Percentiles rank a stretch among this genome's conserved stretches.
These are phyloP conservation scores for Zoysia japonica DNA, from an alignment of 176 grass and related monocot species.

Conservation along the genomic window DNA sequence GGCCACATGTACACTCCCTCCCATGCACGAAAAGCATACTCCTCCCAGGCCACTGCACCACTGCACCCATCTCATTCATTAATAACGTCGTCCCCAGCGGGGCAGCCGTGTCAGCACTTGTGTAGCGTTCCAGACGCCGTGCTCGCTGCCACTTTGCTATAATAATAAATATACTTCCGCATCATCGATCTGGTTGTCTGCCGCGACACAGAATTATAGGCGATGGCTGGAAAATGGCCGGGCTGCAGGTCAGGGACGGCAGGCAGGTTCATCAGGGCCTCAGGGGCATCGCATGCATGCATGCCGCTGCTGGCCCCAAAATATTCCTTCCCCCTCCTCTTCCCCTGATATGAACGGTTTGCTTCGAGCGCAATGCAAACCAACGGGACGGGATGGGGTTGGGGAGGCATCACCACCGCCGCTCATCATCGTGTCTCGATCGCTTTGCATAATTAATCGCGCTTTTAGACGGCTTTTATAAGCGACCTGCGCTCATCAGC, in stretches of 20 bases:
- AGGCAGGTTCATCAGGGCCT: background rate
- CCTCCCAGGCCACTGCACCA: background rate
- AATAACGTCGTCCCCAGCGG: background rate
- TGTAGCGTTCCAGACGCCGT: too few species aligned
- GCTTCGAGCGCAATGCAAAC: too few species aligned
- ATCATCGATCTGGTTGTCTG: background rate
- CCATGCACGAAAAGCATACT: constrained; percentile 44
- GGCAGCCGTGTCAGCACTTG: constrained; percentile 15
- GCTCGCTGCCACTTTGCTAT: background rate
- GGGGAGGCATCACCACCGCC: too few species aligned
- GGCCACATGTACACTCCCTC: constrained; percentile 35
- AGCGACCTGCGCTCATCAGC: too few species aligned
- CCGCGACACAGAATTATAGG: constrained; percentile 31
- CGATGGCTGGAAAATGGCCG: background rate
- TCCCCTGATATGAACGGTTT: background rate
- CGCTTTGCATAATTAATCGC: too few species aligned
- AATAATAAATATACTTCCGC: constrained; percentile 16
- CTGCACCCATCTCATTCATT: background rate
- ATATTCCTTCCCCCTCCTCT: constrained; percentile 39
- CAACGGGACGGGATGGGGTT: background rate
- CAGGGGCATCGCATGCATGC: constrained; percentile 34
- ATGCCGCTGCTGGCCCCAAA: constrained; percentile 40
- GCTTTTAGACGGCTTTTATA: too few species aligned
- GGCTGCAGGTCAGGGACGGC: background rate
- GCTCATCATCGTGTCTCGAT: too few species aligned